These are phyloP conservation scores for Capsicum baccatum DNA, from an alignment of 257 asterid genomes.

Conservation along the genomic window DNA sequence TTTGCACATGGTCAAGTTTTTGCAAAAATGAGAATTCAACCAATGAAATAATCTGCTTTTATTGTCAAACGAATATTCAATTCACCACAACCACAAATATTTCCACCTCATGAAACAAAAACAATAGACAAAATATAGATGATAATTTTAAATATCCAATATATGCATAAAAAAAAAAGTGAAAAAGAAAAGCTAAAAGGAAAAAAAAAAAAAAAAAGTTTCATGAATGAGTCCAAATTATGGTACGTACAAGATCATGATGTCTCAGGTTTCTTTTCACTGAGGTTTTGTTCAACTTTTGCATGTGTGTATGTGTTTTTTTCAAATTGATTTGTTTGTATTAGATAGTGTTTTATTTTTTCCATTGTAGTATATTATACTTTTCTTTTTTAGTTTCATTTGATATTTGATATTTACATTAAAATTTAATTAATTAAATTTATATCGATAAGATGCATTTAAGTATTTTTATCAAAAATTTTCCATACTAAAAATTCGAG, in stretches of 20 bases:
- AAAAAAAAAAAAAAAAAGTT: background rate
- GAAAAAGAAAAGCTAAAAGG: background rate
- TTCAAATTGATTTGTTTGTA: background rate
- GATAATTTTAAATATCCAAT: background rate
- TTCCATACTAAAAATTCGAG: too few species aligned
- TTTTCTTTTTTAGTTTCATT: too few species aligned
- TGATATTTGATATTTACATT: too few species aligned
- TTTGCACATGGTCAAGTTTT: background rate
- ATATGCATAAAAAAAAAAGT: background rate
- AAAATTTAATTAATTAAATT: too few species aligned
- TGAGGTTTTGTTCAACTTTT: background rate
- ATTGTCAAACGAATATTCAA: background rate
- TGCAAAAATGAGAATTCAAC: background rate
- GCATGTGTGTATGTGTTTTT: background rate
- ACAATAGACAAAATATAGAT: background rate
- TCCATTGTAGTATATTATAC: background rate
- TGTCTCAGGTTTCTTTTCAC: background rate
- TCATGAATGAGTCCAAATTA: background rate
- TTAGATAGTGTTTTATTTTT: background rate
- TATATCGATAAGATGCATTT: too few species aligned
- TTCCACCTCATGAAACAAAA: slow-evolving; percentile 24
- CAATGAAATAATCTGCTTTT: slow-evolving; percentile 31
- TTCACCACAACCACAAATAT: slow-evolving; percentile 29
- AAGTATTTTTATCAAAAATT: too few species aligned
- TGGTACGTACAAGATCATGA: background rate